Evolutionary conservation across 1,284 basidiomycete genomes (phyloP), one percentile per base, ranked within the genome.

Genomic region (Cryptococcus jaspeensis): DNA sequence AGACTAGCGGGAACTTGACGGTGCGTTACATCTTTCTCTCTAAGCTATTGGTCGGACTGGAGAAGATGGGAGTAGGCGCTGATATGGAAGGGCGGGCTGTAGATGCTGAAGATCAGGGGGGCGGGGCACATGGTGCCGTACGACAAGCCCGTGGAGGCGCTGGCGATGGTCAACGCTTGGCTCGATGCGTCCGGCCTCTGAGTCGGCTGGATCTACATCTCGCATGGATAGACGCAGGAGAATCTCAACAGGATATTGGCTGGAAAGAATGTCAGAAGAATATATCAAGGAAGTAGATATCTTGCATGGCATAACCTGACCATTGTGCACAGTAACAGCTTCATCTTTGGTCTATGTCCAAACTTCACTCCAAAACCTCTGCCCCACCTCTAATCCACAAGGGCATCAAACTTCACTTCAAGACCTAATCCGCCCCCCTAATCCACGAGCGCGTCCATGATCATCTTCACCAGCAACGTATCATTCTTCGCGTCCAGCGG

Each of bases 1-100:
- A 86, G 69, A 81, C 80, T 52, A 81, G 79, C 11, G 81, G 80
- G 2, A 82, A 82, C 12, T 76, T 90, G 54, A 87, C 85, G 9
- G 89, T 84, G 69, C 83, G 82, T 48, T 9, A 32, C 28, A 4
- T 32, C 9, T 32, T 9, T 32, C 28, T 9, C 9, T 32, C 85
- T 22, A n/a, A 12, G 25, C 84, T 1, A 69, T 87, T 12, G 70
- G 81, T 46, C 82, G 79, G n/a, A n/a, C 36, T 28, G 18, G 16
- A 18, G 9, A 32, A 32, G 28, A 25, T 44, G 43, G 9, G 20
- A 23, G 18, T 15, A 39, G 37, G 18, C 8, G 28, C 25, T 47
- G 41, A 37, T 37, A 12, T 23, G 15, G 32, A 11, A 22, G 15
- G 28, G 15, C 25, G 47, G 37, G 16, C 23, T 43, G 12, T 32